A percentile compares a stretch with the other conserved stretches of the same genome.
phyloP scores from a whole-genome alignment of 768 basidiomycete species.

The Lactarius indigo region DNA sequence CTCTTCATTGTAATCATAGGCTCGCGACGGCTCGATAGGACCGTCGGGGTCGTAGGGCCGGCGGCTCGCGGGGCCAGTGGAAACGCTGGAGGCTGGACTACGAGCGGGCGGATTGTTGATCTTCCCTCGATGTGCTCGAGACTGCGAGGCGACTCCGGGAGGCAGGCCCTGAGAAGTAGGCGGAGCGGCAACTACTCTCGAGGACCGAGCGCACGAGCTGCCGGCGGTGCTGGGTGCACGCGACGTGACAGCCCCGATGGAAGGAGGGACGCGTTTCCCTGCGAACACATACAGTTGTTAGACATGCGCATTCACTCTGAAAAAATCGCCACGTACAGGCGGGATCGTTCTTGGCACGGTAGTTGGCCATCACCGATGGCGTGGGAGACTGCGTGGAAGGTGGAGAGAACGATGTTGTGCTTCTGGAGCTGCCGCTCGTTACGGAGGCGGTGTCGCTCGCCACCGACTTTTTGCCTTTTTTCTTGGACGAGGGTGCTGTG shows the following conservation, averaged over 20 bases:
- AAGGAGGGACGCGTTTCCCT: slow-evolving; percentile 6
- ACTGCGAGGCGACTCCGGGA: neutral
- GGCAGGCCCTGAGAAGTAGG: neutral
- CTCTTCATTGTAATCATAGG: slow-evolving; percentile 9
- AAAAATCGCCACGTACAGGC: neutral
- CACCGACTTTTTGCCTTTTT: neutral
- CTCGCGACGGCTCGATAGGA: neutral
- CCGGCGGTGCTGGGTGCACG: neutral
- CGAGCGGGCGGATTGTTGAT: neutral
- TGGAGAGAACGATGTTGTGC: neutral
- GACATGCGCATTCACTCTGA: neutral
- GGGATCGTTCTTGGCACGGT: neutral
- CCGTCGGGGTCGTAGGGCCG: neutral
- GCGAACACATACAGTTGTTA: neutral
- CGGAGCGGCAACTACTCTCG: neutral
- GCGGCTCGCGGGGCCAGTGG: neutral
- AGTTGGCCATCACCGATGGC: neutral
- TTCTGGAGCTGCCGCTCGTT: neutral
- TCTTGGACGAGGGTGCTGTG: neutral
- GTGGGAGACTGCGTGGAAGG: neutral
- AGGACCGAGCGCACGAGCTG: neutral
- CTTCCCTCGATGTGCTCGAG: neutral
- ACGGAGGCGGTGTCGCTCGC: neutral
- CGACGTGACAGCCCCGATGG: neutral
- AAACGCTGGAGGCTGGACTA: neutral